Evolutionary conservation across 2,329 filamentous ascomycete species (phyloP).

Genomic region (Neodidymelliopsis sp.): DNA sequence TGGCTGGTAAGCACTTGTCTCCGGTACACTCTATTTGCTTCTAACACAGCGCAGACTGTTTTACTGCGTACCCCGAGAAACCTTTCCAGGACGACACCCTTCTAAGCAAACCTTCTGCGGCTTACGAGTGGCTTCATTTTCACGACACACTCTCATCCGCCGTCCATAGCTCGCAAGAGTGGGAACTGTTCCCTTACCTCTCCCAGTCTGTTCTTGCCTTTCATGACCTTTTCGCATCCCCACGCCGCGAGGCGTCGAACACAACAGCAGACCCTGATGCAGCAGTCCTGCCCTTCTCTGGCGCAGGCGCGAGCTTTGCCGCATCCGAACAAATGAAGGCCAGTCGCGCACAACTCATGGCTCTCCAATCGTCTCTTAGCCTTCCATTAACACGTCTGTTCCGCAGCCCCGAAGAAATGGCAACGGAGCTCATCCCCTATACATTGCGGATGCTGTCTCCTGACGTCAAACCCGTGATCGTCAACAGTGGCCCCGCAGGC

Average conservation of each 20-base stretch:
- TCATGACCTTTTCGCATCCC: constrained; percentile 86
- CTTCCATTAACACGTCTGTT: constrained; percentile 78
- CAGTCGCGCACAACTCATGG: constrained; percentile 75
- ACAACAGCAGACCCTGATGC: constrained; percentile 51
- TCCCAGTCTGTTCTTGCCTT: constrained; percentile 87
- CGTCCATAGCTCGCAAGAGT: constrained; percentile 85
- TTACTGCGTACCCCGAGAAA: constrained; percentile 83
- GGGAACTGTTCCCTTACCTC: constrained; percentile 89
- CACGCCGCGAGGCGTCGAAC: constrained; percentile 52
- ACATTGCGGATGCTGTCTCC: constrained; percentile 84
- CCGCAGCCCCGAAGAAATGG: constrained; percentile 77
- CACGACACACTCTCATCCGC: constrained; percentile 83
- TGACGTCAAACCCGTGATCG: constrained; percentile 87
- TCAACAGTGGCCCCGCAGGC: constrained; percentile 64
- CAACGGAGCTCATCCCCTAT: constrained; percentile 84
- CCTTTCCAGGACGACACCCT: constrained; percentile 93
- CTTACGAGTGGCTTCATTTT: constrained; percentile 96
- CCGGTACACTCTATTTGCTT: neutral
- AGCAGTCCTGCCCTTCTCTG: constrained; percentile 74
- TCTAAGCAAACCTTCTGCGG: constrained; percentile 83
- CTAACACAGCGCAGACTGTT: constrained; percentile 67
- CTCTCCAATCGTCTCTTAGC: constrained; percentile 75
- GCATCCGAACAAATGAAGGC: constrained; percentile 83
- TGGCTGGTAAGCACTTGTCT: constrained; percentile 65
- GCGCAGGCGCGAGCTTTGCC: constrained; percentile 80